Base-by-base conservation (phyloP, 768 basidiomycete genomes). In the Amanita inopinata region DNA sequence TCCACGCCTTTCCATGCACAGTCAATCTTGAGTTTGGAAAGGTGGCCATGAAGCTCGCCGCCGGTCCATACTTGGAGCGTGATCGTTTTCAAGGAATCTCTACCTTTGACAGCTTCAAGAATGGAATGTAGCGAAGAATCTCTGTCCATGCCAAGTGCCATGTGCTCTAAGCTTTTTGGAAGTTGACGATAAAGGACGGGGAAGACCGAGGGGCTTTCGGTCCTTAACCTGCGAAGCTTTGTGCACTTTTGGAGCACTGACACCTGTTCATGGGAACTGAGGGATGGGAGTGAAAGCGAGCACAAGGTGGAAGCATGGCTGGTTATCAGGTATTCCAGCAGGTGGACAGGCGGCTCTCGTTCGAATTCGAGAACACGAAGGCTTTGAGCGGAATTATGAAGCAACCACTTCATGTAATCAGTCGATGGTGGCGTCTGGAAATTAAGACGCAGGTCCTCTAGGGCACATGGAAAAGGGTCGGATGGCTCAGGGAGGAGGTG, bases 321-420 rank as follows among this genome's bases (percentile, higher is more conserved):
- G 35, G 61, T 57, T 19, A 76, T 60, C 38, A 85, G 55, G 54
- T 70, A 67, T 40, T 80, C 72, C 36, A 86, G 62, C 36, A 80
- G 51, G 10, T 73, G 67, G 5, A 59, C 45, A 32, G 72, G 67
- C 1, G 81, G 80, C 47, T 83, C 75, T 44, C 80, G 68, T 38
- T 73, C 73, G 43, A 84, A 62, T 43, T 79, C 74, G 43, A 85
- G 62, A 22, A 62, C 57, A 42, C 65, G 65, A 34, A 83, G 64
- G n/a, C 66, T 65, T 33, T 56, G 56, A 17, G 58, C 49, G 24
- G 80, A 80, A 44, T 73, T 66, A 51, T 74, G 70, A 18, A 84
- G 74, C 43, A 87, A 73, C 83, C 83, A 84, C 27, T 70, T 64
- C 51, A 82, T 60, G 57, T 84, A 78, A 25, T 80, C 77, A 34